Percentiles rank a stretch among this genome's conserved stretches.
These are phyloP conservation scores for Scheffersomyces coipomensis DNA, from an alignment of 805 yeast species.

Conservation along the genomic window DNA sequence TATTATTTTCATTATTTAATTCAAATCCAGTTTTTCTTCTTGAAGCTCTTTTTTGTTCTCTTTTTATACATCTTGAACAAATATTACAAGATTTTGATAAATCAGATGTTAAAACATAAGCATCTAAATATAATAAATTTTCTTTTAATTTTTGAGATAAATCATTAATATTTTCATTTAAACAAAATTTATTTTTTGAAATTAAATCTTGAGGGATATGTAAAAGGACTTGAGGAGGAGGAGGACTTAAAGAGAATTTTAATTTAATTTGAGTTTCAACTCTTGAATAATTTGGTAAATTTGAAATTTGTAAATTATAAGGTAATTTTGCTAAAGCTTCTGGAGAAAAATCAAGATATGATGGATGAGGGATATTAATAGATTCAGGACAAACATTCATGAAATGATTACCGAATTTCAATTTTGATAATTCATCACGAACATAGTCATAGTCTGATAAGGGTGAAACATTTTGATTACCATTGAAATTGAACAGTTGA, in stretches of 20 bases:
- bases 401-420: slow-evolving; percentile 50
- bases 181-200: slow-evolving; percentile 80
- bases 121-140: slow-evolving; percentile 66
- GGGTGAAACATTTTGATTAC: slow-evolving; percentile 1
- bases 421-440: slow-evolving; percentile 48
- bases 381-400: slow-evolving; percentile 36
- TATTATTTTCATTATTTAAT: slow-evolving; percentile 8
- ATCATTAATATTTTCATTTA: slow-evolving; percentile 48
- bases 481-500: background rate
- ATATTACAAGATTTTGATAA: slow-evolving; percentile 58
- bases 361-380: slow-evolving; percentile 28
- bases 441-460: slow-evolving; percentile 31
- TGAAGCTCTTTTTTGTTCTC: slow-evolving; percentile 92
- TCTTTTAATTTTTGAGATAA: slow-evolving; percentile 42
- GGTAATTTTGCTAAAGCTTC: slow-evolving; percentile 38
- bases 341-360: slow-evolving; percentile 37
- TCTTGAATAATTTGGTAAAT: slow-evolving; percentile 78
- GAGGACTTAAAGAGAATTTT: slow-evolving; percentile 64
- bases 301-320: slow-evolving; percentile 51
- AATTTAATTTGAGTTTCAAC: slow-evolving; percentile 96
- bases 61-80: slow-evolving; percentile 83
- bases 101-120: slow-evolving; percentile 70
- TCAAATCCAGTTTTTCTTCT: slow-evolving; percentile 73
- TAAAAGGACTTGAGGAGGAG: slow-evolving; percentile 69
- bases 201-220: slow-evolving; percentile 87